Evolutionary conservation across 257 asterid species (phyloP).

Genomic region (Coffea canephora): DNA sequence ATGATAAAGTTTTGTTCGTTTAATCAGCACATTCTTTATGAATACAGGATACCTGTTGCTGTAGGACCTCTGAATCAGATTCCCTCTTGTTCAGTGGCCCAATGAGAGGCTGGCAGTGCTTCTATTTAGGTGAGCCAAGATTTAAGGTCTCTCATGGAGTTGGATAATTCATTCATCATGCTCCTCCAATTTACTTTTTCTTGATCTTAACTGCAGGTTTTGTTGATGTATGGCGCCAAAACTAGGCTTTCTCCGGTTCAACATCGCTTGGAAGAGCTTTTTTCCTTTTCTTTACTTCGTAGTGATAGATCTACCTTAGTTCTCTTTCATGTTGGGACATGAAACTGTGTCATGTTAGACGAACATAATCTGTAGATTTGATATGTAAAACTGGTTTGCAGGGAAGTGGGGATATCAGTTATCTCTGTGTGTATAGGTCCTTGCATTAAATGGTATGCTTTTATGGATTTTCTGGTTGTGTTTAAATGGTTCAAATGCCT

Average conservation of each 20-base stretch:
- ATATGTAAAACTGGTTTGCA: background rate
- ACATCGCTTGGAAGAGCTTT: background rate
- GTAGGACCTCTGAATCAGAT: slow-evolving; percentile 16
- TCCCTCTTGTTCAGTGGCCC: slow-evolving; percentile 33
- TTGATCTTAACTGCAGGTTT: slow-evolving; percentile 10
- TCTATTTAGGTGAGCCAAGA: slow-evolving; percentile 10
- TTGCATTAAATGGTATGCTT: background rate
- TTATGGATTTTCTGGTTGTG: background rate
- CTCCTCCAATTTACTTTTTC: background rate
- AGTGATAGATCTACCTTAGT: background rate
- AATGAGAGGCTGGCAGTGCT: slow-evolving; percentile 17
- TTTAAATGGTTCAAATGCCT: background rate
- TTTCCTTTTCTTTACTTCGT: background rate
- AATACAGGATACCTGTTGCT: slow-evolving; percentile 34
- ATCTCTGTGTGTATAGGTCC: background rate
- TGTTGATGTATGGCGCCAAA: background rate
- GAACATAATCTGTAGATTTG: background rate
- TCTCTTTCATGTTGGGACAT: background rate
- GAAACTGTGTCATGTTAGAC: background rate
- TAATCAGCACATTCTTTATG: slow-evolving; percentile 6
- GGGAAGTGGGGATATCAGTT: background rate
- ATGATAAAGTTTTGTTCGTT: slow-evolving; percentile 1
- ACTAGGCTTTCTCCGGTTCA: background rate
- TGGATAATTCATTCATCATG: background rate
- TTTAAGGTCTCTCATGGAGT: background rate